Base-by-base conservation (phyloP, 2,329 filamentous ascomycete species). In the Fusarium nanum region DNA sequence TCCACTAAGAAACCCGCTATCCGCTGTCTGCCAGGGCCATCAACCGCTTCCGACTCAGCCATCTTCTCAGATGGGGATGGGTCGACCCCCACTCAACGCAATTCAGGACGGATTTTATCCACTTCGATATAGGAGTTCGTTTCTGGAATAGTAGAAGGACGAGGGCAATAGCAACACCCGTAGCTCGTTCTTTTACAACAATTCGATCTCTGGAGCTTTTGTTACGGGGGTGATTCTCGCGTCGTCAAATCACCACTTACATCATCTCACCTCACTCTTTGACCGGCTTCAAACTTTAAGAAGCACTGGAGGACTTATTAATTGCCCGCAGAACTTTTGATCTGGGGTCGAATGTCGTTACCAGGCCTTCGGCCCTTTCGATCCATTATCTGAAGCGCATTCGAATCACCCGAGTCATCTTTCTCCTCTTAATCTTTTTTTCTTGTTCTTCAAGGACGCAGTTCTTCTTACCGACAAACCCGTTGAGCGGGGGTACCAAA, bases 341-440 rank as follows among this genome's bases (percentile, higher is more conserved):
- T 57, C 49, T 53, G 49, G 53, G 68, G 60, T 71, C 71, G 60
- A 72, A 73, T 62, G 30, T 67, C 59, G 20, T 71, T 64, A 60
- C 66, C 48, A 70, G 68, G 64, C 60, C 72, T 72, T 67, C 67
- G 70, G 65, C 71, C 67, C 67, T 64, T 60, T 75, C 57, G 40
- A 65, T 67, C 27, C 50, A 64, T 67, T 50, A 37, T 47, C 63
- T 64, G 64, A 69, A 63, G 62, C 75, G 72, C 72, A 64, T 75
- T 71, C 61, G 68, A 59, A 70, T 56, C 66, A 62, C 47, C 66
- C 72, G 45, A 66, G 23, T 22, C 45, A 53, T 44, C 28, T 56
- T 46, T 58, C 34, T 44, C 42, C 56, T 14, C 37, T 30, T 27
- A 30, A 41, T 28, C 27, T 58, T 20, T 37, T 32, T 32, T 37